Base-by-base conservation (phyloP, 2,329 filamentous ascomycete genomes). In the Acephala macrosclerotiorum region DNA sequence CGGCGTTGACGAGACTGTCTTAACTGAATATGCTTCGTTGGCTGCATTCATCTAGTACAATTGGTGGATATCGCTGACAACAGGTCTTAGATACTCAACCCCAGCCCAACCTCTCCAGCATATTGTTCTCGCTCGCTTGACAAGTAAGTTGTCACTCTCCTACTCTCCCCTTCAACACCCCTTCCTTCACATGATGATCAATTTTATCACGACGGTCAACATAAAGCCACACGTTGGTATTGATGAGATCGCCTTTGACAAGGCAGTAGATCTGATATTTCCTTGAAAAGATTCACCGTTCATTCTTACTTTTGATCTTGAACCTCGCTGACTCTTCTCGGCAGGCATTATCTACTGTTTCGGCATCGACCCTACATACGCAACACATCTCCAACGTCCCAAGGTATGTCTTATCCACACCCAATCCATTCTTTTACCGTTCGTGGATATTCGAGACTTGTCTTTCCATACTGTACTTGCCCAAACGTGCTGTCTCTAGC, bases 131-230 rank as follows among this genome's bases (percentile, higher is more conserved):
- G 3, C 25, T 53, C 5, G 25, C 18, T 33, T 29, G 5, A 53
- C 1, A 53, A 25, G 49, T 53, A 38, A 8, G n/a, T 55, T 22
- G 51, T 53, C 8, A 5, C 18, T 42, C 45, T 25, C 12, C 1
- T 26, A 14, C 22, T 33, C 47, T 57, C 29, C 29, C 49, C 18
- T 38, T 9, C 29, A 9, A 45, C 40, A 55, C 55, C 69, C 66
- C 68, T 74, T 69, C 66, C 68, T 74, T 84, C 78, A 80, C 70
- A 89, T 90, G 89, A 91, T 91, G 89, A 91, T 87, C 85, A 83
- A 83, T 80, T 84, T 86, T 87, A 89, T 92, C 91, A 93, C 91
- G 91, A 93, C 91, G 91, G 91, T 93, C 91, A 91, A 90, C 91
- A 90, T 92, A 93, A 33, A 33, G 88, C 86, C 83, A 86, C 82